Base-by-base conservation (phyloP, 2,329 filamentous ascomycete species). In the Chrysosporium queenslandicum region DNA sequence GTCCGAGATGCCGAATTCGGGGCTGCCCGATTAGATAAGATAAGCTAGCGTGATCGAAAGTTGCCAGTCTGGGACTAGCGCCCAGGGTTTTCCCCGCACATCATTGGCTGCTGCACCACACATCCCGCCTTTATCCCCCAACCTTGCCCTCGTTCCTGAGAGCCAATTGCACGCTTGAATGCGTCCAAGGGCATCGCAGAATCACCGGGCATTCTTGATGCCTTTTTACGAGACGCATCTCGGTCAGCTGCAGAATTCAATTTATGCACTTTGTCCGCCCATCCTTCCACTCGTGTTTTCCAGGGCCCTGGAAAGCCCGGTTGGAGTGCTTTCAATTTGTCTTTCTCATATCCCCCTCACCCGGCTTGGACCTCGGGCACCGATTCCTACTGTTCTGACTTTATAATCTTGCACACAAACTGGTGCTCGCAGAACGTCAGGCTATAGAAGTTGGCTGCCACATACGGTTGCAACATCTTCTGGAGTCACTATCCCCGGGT, bases 131-230 rank as follows among this genome's bases (percentile, higher is more conserved):
- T 18, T 32, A 30, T 45, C 12, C 39, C 11, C 43, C 29, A 46
- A 46, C 42, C 25, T 46, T 46, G 43, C 43, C 18, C 29, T 46
- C 29, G 43, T 46, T 36, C 43, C 43, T 46, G 43, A 34, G 29
- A 46, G 43, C 43, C 43, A 46, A 46, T 46, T 34, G 43, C 43
- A n/a, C 43, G 27, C 2, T 46, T 34, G 43, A 23, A 36, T 34
- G 30, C 29, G 14, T 46, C 25, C 42, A 9, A 46, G 45, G 45
- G 45, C 45, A 47, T 36, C 32, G 6, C 30, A 37, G 11, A 18
- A 20, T 3, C 42, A 32, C 4, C 27, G 14, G 40, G n/a, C 5
- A 5, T 25, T 29, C 25, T 47, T 47, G 43, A 34, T 36, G 29
- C 30, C 21, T 4, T n/a, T 16, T 36, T 25, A 16, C 30, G 45